Evolutionary conservation across 208 protist genomes (phyloP).

Genomic region (Crithidia fasciculata): DNA sequence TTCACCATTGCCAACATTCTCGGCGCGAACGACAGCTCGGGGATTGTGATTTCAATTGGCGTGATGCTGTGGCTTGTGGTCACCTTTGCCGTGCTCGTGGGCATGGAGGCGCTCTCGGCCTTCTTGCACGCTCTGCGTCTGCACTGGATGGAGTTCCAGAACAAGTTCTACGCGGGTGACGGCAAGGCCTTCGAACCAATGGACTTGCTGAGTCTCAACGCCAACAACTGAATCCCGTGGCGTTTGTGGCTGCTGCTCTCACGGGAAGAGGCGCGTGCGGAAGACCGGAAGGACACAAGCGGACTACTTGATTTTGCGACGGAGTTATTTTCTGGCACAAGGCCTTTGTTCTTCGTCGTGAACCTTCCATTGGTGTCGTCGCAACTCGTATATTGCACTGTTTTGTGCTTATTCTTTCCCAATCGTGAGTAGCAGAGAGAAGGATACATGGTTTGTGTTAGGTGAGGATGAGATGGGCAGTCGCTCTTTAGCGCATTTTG

Average conservation of each 20-base stretch:
- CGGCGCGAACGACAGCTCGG: constrained; percentile 47
- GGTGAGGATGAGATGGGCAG: too few species aligned
- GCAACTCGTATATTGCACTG: background rate
- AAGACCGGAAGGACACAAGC: too few species aligned
- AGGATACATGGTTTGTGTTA: too few species aligned
- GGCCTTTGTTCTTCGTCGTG: too few species aligned
- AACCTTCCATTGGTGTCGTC: too few species aligned
- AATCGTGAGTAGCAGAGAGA: too few species aligned
- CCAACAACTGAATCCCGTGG: background rate
- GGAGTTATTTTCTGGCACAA: too few species aligned
- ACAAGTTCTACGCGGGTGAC: constrained; percentile 97
- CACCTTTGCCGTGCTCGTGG: constrained; percentile 96
- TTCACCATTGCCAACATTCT: constrained; percentile 72
- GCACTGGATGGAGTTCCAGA: constrained; percentile 98
- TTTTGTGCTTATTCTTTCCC: background rate
- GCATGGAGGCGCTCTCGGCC: constrained; percentile 99
- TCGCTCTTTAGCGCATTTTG: background rate
- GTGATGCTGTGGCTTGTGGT: constrained; percentile 92
- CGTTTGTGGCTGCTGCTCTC: too few species aligned
- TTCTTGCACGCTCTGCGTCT: constrained; percentile 99
- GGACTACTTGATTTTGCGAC: too few species aligned
- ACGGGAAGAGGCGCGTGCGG: too few species aligned
- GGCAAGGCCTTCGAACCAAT: constrained; percentile 76
- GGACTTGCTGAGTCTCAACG: constrained; percentile 28
- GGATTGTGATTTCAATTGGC: constrained; percentile 82